Evolutionary conservation across 495 filamentous ascomycete genomes (phyloP), one percentile per base, ranked within the genome.

Genomic region (Venustampulla echinocandica): DNA sequence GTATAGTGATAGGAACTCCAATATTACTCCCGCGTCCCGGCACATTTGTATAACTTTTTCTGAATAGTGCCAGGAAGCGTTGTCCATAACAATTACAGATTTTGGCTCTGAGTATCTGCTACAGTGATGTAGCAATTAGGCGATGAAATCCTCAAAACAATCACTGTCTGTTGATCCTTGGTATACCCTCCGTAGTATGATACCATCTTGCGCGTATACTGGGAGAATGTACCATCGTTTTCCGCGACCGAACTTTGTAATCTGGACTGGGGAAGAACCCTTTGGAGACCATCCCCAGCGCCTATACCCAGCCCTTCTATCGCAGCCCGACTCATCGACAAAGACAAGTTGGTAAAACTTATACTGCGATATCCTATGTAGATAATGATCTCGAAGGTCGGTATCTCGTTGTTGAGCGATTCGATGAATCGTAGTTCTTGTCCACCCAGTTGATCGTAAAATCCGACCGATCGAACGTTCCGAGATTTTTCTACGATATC

Each of bases 21-120:
- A 44, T 36, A 58, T 64, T 1, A 71, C 66, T 17, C 69, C 62
- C 22, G 62, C 60, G 21, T 59, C 49, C 10, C 35, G 33, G 43
- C 58, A 71, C 46, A 69, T 48, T 27, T 62, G 35, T 39, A 62
- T 37, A 17, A 69, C 43, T 18, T 42, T 39, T 4, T 65, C 55
- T 2, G 53, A 53, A 48, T 55, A 58, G 50, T 70, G 54, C 32
- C 67, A 65, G 15, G 64, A 69, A 13, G 63, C 60, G 52, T 72
- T 68, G 47, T 72, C 69, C 58, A 69, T 69, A 14, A 70, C 45
- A 30, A 71, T 18, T 1, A 71, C 63, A 15, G 63, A 69, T 30
- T 60, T 66, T 17, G 54, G 62, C 38, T 64, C 58, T 1, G 60
- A 65, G 44, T 33, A 69, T 50, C 27, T 59, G 15, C 61, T 52